Evolutionary conservation across 768 basidiomycete genomes (phyloP).

Genomic region (Lyophyllum shimeji): DNA sequence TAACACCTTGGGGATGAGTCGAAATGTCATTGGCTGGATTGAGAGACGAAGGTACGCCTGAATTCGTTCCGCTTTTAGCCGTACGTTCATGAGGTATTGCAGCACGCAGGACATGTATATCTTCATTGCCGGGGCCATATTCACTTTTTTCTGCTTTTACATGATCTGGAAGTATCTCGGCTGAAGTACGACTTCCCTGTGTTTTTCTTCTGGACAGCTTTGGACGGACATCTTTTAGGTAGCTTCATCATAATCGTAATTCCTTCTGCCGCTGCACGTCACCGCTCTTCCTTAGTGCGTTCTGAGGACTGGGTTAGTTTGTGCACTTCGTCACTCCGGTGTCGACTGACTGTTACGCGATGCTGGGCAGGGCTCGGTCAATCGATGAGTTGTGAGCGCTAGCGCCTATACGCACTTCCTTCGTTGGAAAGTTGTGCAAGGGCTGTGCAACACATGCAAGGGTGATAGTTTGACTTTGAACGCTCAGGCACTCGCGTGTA

Average conservation of each 20-base stretch:
- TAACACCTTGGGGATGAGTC: conserved; percentile 90
- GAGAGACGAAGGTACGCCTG: conserved; percentile 82
- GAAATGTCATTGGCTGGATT: conserved; percentile 96
- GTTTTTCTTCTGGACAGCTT: conserved; percentile 3
- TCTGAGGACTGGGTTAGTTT: neutral
- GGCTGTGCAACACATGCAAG: no score
- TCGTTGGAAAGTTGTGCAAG: no score
- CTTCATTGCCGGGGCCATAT: conserved; percentile 78
- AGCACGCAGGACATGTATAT: conserved; percentile 97
- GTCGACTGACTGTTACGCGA: neutral
- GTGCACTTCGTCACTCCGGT: neutral
- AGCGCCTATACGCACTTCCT: no score
- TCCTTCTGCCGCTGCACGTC: neutral
- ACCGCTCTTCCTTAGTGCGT: neutral
- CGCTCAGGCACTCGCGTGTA: no score
- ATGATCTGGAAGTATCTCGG: conserved; percentile 91
- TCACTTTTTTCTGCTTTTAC: conserved; percentile 93
- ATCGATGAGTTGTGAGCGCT: no score
- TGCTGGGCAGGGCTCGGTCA: neutral
- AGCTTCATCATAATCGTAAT: conserved; percentile 16
- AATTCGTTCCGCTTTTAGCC: neutral
- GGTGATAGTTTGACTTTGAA: no score
- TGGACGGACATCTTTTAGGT: conserved; percentile 15
- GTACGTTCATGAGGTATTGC: conserved; percentile 10
- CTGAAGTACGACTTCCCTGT: conserved; percentile 22